These are phyloP conservation scores for Microcera coccophila DNA, from an alignment of 2,329 filamentous ascomycete species.

Conservation along the genomic window DNA sequence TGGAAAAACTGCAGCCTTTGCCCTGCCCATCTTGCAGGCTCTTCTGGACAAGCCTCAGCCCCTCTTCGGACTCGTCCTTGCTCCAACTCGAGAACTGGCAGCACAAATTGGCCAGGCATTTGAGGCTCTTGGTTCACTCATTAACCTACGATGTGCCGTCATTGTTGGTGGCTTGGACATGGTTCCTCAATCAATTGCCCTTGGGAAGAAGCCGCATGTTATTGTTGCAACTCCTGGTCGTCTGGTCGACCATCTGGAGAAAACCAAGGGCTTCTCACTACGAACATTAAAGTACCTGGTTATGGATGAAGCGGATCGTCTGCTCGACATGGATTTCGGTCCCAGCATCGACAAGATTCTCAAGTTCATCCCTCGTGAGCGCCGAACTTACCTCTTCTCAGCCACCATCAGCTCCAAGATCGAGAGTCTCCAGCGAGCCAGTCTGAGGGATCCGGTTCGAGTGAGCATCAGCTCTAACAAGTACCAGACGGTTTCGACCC, in stretches of 20 bases:
- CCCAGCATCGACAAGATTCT: conserved; percentile 90
- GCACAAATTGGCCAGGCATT: conserved; percentile 87
- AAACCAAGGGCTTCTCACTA: conserved; percentile 92
- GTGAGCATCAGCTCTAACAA: conserved; percentile 78
- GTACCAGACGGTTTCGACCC: conserved; percentile 86
- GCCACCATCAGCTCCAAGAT: conserved; percentile 94
- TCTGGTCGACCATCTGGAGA: conserved; percentile 87
- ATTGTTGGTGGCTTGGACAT: conserved; percentile 95
- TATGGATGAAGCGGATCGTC: conserved; percentile 89
- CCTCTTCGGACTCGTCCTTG: conserved; percentile 83
- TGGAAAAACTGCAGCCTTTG: conserved; percentile 95
- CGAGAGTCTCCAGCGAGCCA: conserved; percentile 86
- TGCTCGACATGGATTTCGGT: conserved; percentile 92
- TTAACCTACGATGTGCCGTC: conserved; percentile 80
- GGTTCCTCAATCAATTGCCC: conserved; percentile 83
- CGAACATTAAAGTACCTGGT: conserved; percentile 80
- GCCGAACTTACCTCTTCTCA: conserved; percentile 84
- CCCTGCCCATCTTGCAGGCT: conserved; percentile 84
- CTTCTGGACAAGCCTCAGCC: conserved; percentile 84
- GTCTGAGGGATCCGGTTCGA: conserved; percentile 75
- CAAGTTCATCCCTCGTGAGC: conserved; percentile 75
- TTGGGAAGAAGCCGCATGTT: conserved; percentile 95
- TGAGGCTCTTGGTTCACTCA: conserved; percentile 80
- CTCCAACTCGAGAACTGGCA: conserved; percentile 89
- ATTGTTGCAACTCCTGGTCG: conserved; percentile 89